Base-by-base conservation (phyloP, 495 filamentous ascomycete species). In the Neurospora discreta region DNA sequence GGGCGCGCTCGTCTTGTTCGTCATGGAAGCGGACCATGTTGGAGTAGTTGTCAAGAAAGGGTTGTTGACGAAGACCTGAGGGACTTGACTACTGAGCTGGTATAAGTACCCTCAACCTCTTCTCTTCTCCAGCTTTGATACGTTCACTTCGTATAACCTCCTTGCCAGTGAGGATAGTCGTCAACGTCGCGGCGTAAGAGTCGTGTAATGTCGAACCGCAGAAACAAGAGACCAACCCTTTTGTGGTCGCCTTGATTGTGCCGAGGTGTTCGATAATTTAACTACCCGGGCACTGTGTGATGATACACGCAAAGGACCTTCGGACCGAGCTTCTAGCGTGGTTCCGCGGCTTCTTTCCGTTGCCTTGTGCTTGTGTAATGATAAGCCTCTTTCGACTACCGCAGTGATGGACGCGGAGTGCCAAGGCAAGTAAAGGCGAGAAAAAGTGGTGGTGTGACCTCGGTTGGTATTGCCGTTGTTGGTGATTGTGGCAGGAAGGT, bases 11-110 rank as follows among this genome's bases (percentile, higher is more conserved):
- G 23, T 70, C 40, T 18, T 60, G 23, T 60, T 16, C 23, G 52
- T 60, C 13, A 8, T 8, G 58, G 72, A 46, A 73, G 41, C 39
- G 72, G 5, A 70, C 46, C 72, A 73, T 71, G 40, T 0, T 71
- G 39, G 2, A 8, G 11, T 36, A 11, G 16, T 10, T 23, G 43
- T n/a, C 11, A 18, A 15, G 38, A 15, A 43, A 15, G 23, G 5
- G 15, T 60, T 60, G 20, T n/a, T 46, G n/a, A 16, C 20, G 52
- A 16, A 15, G 1, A 30, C 26, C 13, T 60, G 44, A 52, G 0
- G n/a, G 52, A 3, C 52, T 33, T 16, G 3, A 26, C 13, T 13
- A 30, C 20, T 13, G 26, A 13, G 7, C 52, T 30, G 23, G 52
- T 30, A 16, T 30, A 30, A 60, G 20, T 60, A 23, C 23, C 52